These are phyloP conservation scores for Xenoacremonium recifei DNA, from an alignment of 2,329 filamentous ascomycete genomes.

Conservation along the genomic window DNA sequence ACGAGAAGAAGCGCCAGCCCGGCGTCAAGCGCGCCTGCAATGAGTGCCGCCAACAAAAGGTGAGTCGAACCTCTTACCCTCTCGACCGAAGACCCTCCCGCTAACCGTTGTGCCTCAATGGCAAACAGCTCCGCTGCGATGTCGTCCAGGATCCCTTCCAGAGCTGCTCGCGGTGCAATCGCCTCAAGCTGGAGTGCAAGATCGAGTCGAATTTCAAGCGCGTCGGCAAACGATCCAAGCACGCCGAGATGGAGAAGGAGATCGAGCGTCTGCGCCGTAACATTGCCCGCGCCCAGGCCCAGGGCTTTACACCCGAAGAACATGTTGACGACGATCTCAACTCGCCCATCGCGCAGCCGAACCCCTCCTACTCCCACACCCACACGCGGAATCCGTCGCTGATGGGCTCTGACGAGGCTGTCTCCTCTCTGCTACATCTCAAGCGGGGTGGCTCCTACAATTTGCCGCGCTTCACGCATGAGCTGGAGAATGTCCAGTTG, in stretches of 20 bases:
- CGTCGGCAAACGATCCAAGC: slow-evolving; percentile 76
- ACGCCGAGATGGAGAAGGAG: slow-evolving; percentile 84
- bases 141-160: slow-evolving; percentile 79
- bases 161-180: slow-evolving; percentile 73
- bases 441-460: slow-evolving; percentile 64
- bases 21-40: slow-evolving; percentile 80
- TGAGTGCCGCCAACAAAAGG: slow-evolving; percentile 83
- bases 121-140: slow-evolving; percentile 73
- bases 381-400: slow-evolving; percentile 62
- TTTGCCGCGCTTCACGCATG: slow-evolving; percentile 57
- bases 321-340: slow-evolving; percentile 58
- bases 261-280: slow-evolving; percentile 67
- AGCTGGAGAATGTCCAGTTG: slow-evolving; percentile 62
- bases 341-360: slow-evolving; percentile 53
- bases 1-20: slow-evolving; percentile 63
- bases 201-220: slow-evolving; percentile 89
- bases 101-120: slow-evolving; percentile 11
- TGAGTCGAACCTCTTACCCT: slow-evolving; percentile 40
- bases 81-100: not conserved
- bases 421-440: slow-evolving; percentile 64
- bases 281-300: slow-evolving; percentile 57
- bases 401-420: slow-evolving; percentile 68
- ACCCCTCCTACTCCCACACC: slow-evolving; percentile 57
- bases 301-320: slow-evolving; percentile 56
- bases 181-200: slow-evolving; percentile 78